Base-by-base conservation (phyloP, 108 stramenopile species). In the Heterococcus sp. region DNA sequence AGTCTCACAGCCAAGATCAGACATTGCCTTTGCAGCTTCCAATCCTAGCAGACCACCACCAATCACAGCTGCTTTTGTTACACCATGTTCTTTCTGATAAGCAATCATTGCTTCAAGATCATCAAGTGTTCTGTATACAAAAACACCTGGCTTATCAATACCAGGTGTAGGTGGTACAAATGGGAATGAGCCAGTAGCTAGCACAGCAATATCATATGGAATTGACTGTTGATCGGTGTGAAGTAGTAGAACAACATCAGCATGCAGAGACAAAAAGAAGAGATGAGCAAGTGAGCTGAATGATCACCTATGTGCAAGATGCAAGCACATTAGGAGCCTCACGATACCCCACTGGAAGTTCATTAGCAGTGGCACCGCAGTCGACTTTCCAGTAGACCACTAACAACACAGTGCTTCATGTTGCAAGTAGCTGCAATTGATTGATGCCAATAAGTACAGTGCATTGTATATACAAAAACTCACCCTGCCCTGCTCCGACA, bases 81-180 rank as follows among this genome's bases (percentile, higher is more conserved):
- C 91, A 68, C 91, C 91, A 73, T 94, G 82, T 40, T 91, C 90
- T 69, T 94, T 88, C 68, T 91, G 91, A 74, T 93, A 94, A 29
- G 89, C 87, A 75, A 94, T 85, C 93, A 94, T 94, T 72, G 72
- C 78, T 78, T 95, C 93, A 72, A 95, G 90, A 65, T 95, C 95
- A 86, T 94, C 94, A 75, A 95, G 93, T 2, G 95, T 95, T 58
- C 95, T 89, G 89, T 95, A 95, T 67, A 95, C 95, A 86, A 95
- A 95, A 26, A 95, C 94, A 29, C 95, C 95, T 27, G 78, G 38
- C 33, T 78, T 85, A 35, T 83, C 83, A 29, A 79, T 72, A n/a
- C 95, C 95, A 11, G 93, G 93, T 78, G 94, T 93, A 37, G 95
- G 95, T 32, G 95, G 95, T 28, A 94, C 95, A 79, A 95, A 95